These are phyloP conservation scores for Fraxinus pennsylvanica DNA, from an alignment of 257 asterid species.

Conservation along the genomic window DNA sequence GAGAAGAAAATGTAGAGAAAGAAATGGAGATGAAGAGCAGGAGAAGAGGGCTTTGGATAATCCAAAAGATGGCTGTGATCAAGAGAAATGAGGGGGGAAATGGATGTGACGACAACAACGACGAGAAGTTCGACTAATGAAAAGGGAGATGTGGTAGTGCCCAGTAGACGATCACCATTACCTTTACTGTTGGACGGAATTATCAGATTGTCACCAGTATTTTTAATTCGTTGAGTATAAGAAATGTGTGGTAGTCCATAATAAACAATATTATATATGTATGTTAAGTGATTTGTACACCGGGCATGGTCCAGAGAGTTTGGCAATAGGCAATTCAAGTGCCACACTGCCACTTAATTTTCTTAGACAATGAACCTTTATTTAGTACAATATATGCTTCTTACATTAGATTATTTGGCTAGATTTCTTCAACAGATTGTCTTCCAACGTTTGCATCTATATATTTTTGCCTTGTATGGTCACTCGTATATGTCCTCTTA, in stretches of 20 bases:
- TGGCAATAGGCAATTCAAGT: too few relatives aligned
- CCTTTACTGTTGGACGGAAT: too few relatives aligned
- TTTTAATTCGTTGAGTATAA: too few relatives aligned
- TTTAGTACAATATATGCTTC: not conserved
- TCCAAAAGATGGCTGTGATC: constrained; percentile 1
- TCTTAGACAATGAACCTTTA: too few relatives aligned
- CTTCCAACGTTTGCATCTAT: not conserved
- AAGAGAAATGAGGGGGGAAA: constrained; percentile 9
- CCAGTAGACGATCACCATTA: too few relatives aligned
- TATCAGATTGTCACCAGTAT: too few relatives aligned
- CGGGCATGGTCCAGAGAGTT: too few relatives aligned
- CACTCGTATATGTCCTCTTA: not conserved
- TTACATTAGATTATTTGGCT: not conserved
- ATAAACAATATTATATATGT: too few relatives aligned
- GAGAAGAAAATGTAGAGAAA: constrained; percentile 6
- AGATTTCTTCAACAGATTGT: not conserved
- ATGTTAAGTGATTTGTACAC: too few relatives aligned
- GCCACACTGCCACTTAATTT: too few relatives aligned
- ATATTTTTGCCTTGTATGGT: not conserved
- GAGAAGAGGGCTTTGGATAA: constrained; percentile 23
- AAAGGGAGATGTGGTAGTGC: not conserved
- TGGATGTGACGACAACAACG: not conserved
- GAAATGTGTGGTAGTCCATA: too few relatives aligned
- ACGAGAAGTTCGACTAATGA: not conserved
- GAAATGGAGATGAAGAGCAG: not conserved